A percentile compares a stretch with the other conserved stretches of the same genome.
Conservation (phyloP, 2,329 filamentous ascomycete species). For the Xylariaceae sp. region DNA sequence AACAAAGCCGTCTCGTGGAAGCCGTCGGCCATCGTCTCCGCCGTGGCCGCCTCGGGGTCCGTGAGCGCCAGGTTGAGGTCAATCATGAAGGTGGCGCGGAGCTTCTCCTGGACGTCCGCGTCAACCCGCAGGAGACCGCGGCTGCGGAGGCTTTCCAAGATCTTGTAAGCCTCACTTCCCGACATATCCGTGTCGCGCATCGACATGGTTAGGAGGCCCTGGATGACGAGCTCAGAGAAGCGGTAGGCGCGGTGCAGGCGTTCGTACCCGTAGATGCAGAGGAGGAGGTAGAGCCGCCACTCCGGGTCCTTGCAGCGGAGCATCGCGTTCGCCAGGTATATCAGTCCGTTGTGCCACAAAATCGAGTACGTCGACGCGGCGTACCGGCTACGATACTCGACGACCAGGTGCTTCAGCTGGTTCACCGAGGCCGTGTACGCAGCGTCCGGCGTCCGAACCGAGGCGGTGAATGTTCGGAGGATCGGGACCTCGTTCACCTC, state of each 20-base stretch:
- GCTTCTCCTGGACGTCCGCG: slow-evolving; percentile 20
- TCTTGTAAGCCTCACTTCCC: slow-evolving; percentile 24
- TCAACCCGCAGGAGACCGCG: slow-evolving; percentile 16
- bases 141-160: slow-evolving; percentile 29
- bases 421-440: slow-evolving; percentile 32
- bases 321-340: slow-evolving; percentile 36
- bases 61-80: slow-evolving; percentile 34
- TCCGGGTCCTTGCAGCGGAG: slow-evolving; percentile 27
- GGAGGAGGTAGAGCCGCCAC: slow-evolving; percentile 33
- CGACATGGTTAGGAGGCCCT: slow-evolving; percentile 33
- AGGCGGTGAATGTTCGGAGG: slow-evolving; percentile 30
- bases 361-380: slow-evolving; percentile 32
- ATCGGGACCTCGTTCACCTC: neutral
- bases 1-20: slow-evolving; percentile 33
- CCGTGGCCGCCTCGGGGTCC: slow-evolving; percentile 30
- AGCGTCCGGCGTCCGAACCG: slow-evolving; percentile 25
- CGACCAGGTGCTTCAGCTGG: slow-evolving; percentile 35
- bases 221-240: slow-evolving; percentile 32
- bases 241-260: slow-evolving; percentile 32
- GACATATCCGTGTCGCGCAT: slow-evolving; percentile 31
- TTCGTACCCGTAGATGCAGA: slow-evolving; percentile 37
- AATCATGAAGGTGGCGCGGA: slow-evolving; percentile 34
- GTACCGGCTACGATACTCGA: slow-evolving; percentile 32
- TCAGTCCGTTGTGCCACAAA: slow-evolving; percentile 37
- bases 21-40: slow-evolving; percentile 30